phyloP scores from a whole-genome alignment of 2,329 filamentous ascomycete genomes.

The Fusarium phyllophilum region DNA sequence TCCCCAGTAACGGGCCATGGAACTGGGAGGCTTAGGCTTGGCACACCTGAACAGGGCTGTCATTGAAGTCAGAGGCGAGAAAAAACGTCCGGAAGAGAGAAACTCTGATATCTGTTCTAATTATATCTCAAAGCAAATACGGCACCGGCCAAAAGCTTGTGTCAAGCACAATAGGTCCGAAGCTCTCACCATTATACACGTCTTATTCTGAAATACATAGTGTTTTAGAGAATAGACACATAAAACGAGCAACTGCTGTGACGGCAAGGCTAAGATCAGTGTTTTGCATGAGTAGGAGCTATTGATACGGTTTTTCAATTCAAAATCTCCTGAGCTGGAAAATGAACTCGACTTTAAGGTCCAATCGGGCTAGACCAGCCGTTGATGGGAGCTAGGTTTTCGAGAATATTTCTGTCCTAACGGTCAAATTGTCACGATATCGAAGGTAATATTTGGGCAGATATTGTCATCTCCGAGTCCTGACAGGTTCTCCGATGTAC shows the following conservation, averaged over 20 bases:
- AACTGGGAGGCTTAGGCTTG: conserved; percentile 23
- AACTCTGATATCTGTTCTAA: conserved; percentile 4
- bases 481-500: not conserved
- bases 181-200: not conserved
- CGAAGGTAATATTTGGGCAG: conserved; percentile 1
- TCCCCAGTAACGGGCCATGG: not conserved
- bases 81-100: not conserved
- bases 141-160: not conserved
- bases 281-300: not conserved
- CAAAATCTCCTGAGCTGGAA: not conserved
- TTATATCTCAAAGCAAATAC: not conserved
- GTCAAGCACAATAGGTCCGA: not conserved
- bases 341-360: not conserved
- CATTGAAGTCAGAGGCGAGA: not conserved
- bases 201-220: not conserved
- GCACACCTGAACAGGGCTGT: conserved; percentile 20
- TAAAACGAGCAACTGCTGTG: not conserved
- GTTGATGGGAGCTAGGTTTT: not conserved
- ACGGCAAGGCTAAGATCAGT: not conserved
- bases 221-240: not conserved
- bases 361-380: conserved; percentile 16
- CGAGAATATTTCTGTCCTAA: not conserved
- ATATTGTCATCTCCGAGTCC: conserved; percentile 22
- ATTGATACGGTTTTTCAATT: conserved; percentile 4
- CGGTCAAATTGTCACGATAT: not conserved